phyloP scores from a whole-genome alignment of 2,329 filamentous ascomycete genomes.

The Diaporthe capsici region DNA sequence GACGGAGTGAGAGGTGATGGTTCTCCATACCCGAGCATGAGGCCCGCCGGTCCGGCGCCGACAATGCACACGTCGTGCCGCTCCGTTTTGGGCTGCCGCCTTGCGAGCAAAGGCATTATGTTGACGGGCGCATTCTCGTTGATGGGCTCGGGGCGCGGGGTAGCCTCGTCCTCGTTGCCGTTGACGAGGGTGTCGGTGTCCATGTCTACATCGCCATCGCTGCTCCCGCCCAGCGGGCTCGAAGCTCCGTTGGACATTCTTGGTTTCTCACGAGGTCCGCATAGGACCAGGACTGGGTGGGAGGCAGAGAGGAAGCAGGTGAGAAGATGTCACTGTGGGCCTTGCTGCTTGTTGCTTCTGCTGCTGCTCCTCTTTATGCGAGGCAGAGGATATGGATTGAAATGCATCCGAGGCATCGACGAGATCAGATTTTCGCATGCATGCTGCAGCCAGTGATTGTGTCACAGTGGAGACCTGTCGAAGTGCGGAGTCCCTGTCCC shows the following conservation, averaged over 20 bases:
- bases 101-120: slow-evolving; percentile 55
- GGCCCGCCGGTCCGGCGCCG: slow-evolving; percentile 68
- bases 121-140: slow-evolving; percentile 40
- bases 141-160: slow-evolving; percentile 37
- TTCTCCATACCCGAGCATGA: slow-evolving; percentile 64
- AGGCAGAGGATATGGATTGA: not conserved
- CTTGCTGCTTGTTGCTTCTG: not conserved
- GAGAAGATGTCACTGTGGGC: not conserved
- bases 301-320: not conserved
- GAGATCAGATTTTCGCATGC: slow-evolving; percentile 30
- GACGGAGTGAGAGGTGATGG: not conserved
- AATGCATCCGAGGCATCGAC: slow-evolving; percentile 18
- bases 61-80: slow-evolving; percentile 61
- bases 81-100: slow-evolving; percentile 59
- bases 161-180: slow-evolving; percentile 30
- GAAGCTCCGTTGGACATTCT: slow-evolving; percentile 30
- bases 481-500: slow-evolving; percentile 16
- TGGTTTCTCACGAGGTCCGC: not conserved
- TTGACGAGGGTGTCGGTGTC: slow-evolving; percentile 38
- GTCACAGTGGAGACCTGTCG: slow-evolving; percentile 24
- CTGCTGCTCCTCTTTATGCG: not conserved
- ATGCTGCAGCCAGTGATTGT: slow-evolving; percentile 23
- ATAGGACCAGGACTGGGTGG: slow-evolving; percentile 4
- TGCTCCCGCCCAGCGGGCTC: slow-evolving; percentile 37
- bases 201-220: slow-evolving; percentile 40